Percentiles rank a stretch among this genome's conserved stretches.
Evolutionary conservation across 2,329 filamentous ascomycete genomes (phyloP).

Genomic region (Xylaria sp.): DNA sequence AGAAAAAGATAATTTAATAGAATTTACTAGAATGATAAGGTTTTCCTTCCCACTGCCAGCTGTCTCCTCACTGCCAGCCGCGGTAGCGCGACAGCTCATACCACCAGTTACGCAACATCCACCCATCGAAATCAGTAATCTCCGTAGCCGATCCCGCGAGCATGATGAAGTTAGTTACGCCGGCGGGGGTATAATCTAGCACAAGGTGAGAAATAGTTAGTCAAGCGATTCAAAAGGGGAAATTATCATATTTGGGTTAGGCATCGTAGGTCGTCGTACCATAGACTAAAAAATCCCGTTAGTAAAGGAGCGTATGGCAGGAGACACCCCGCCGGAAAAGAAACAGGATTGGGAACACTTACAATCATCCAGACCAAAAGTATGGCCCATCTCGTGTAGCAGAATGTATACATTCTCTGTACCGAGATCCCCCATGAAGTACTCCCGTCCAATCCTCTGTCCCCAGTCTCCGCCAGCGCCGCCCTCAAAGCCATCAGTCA

Average conservation of each 20-base stretch:
- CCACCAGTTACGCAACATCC: conserved; percentile 20
- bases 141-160: neutral
- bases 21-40: no score
- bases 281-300: conserved; percentile 4
- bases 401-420: neutral
- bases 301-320: neutral
- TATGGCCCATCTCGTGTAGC: conserved; percentile 15
- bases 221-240: neutral
- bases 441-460: conserved; percentile 10
- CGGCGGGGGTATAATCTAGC: conserved; percentile 9
- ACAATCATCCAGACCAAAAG: conserved; percentile 15
- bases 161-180: conserved; percentile 17
- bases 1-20: no score
- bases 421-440: conserved; percentile 6
- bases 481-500: conserved; percentile 5
- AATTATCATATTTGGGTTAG: neutral
- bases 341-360: neutral
- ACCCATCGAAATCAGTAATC: conserved; percentile 17
- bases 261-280: neutral
- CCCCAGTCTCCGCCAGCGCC: conserved; percentile 13
- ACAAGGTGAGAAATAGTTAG: conserved; percentile 9
- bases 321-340: neutral
- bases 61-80: conserved; percentile 10
- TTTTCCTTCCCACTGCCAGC: no score
- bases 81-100: conserved; percentile 9